phyloP scores from a whole-genome alignment of 2,329 filamentous ascomycete species.

The Talaromyces sp. region DNA sequence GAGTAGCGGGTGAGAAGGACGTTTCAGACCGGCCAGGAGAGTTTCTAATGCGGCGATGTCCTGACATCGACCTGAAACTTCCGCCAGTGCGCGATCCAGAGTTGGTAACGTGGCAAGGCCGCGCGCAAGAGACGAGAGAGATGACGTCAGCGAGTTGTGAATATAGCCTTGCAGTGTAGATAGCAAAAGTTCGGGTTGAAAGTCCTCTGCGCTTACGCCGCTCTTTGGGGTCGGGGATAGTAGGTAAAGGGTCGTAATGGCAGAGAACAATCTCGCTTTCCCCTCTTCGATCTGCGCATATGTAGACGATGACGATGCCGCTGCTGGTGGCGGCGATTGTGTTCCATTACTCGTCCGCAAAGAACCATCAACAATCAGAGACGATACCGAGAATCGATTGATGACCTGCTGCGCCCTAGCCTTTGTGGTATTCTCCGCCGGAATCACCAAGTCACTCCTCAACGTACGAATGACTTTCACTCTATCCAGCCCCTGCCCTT shows the following conservation, averaged over 20 bases:
- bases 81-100: conserved; percentile 74
- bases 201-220: conserved; percentile 45
- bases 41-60: conserved; percentile 85
- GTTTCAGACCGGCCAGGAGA: conserved; percentile 65
- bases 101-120: conserved; percentile 75
- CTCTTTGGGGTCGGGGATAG: conserved; percentile 64
- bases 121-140: conserved; percentile 68
- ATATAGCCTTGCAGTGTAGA: conserved; percentile 77
- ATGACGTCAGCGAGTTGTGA: conserved; percentile 73
- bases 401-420: conserved; percentile 73
- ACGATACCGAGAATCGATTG: conserved; percentile 75
- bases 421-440: conserved; percentile 70
- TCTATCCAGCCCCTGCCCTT: conserved; percentile 70
- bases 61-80: conserved; percentile 80
- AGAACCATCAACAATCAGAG: conserved; percentile 37
- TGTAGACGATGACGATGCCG: conserved; percentile 37
- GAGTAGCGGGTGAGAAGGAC: conserved; percentile 66
- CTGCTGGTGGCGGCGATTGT: conserved; percentile 26
- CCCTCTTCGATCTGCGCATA: conserved; percentile 68
- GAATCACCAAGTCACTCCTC: conserved; percentile 64
- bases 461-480: conserved; percentile 70
- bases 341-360: conserved; percentile 17
- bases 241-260: conserved; percentile 72
- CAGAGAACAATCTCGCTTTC: conserved; percentile 68
- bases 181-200: conserved; percentile 68